These are phyloP conservation scores for Wickerhamiella galacta DNA, from an alignment of 805 yeast genomes.

Conservation along the genomic window DNA sequence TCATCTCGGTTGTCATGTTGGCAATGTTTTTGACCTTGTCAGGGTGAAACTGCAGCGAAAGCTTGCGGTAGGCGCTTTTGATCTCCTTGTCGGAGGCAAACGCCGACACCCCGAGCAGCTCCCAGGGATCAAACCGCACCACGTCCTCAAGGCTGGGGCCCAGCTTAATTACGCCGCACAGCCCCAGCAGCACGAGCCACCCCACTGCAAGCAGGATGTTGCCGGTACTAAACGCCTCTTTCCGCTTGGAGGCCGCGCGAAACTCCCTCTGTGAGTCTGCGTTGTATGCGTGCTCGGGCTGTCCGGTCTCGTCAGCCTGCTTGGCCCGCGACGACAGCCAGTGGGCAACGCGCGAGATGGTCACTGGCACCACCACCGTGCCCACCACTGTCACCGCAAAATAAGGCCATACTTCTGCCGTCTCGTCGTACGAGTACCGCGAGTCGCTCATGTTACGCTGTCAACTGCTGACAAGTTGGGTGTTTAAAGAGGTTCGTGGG, in stretches of 20 bases:
- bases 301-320: conserved; percentile 1
- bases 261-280: conserved; percentile 8
- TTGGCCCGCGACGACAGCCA: conserved; percentile 3
- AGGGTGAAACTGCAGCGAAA: conserved; percentile 82
- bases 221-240: conserved; percentile 15
- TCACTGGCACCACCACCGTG: conserved; percentile 50
- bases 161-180: conserved; percentile 24
- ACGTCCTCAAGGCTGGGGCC: conserved; percentile 19
- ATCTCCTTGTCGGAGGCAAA: conserved; percentile 61
- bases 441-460: conserved; percentile 26
- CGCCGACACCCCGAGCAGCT: conserved; percentile 54
- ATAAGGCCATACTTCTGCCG: conserved; percentile 86
- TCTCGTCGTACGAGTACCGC: conserved; percentile 70
- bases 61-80: conserved; percentile 67
- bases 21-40: conserved; percentile 51
- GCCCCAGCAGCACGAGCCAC: conserved; percentile 39
- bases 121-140: conserved; percentile 71
- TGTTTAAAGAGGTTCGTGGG: too few relatives aligned
- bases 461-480: too few relatives aligned
- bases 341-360: conserved; percentile 15
- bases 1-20: conserved; percentile 40
- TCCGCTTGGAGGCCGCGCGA: conserved; percentile 15
- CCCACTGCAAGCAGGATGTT: conserved; percentile 29
- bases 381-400: conserved; percentile 59
- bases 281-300: background rate